phyloP scores from a whole-genome alignment of 495 filamentous ascomycete genomes.

The Astrocystis sublimbata region DNA sequence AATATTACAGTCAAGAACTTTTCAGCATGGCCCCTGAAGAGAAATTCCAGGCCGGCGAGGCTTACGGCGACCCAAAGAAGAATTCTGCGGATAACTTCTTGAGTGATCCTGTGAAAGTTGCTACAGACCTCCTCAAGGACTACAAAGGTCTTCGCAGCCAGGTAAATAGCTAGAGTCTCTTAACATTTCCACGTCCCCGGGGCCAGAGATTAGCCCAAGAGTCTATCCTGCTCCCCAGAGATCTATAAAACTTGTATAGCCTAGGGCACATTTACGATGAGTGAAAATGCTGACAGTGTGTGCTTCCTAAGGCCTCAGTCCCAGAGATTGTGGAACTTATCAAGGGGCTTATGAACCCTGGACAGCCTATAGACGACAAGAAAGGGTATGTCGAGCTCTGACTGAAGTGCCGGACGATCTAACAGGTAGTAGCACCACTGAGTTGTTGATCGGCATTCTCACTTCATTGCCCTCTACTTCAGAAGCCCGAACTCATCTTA shows the following conservation, averaged over 20 bases:
- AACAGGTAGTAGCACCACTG: slow-evolving; percentile 29
- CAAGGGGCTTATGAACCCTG: slow-evolving; percentile 26
- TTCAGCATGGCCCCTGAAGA: slow-evolving; percentile 16
- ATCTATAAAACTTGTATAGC: too few species aligned
- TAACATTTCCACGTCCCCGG: too few species aligned
- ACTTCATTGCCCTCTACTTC: slow-evolving; percentile 56
- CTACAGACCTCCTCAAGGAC: slow-evolving; percentile 32
- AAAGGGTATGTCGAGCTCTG: slow-evolving; percentile 25
- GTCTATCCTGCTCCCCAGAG: too few species aligned
- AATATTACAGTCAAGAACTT: neutral
- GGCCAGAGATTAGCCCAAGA: too few species aligned
- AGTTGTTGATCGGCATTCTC: slow-evolving; percentile 36
- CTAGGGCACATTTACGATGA: too few species aligned
- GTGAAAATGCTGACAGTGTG: too few species aligned
- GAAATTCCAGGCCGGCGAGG: slow-evolving; percentile 28
- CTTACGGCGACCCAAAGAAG: slow-evolving; percentile 22
- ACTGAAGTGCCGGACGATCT: neutral
- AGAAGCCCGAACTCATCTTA: slow-evolving; percentile 52
- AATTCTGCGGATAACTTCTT: slow-evolving; percentile 26
- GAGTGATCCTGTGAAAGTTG: slow-evolving; percentile 30
- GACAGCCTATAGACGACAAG: slow-evolving; percentile 37
- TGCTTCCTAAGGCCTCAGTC: too few species aligned
- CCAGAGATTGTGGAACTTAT: slow-evolving; percentile 30
- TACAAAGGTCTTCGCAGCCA: slow-evolving; percentile 24
- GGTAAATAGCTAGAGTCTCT: too few species aligned